phyloP scores from a whole-genome alignment of 306 rosid species.

The Prosopis cineraria region DNA sequence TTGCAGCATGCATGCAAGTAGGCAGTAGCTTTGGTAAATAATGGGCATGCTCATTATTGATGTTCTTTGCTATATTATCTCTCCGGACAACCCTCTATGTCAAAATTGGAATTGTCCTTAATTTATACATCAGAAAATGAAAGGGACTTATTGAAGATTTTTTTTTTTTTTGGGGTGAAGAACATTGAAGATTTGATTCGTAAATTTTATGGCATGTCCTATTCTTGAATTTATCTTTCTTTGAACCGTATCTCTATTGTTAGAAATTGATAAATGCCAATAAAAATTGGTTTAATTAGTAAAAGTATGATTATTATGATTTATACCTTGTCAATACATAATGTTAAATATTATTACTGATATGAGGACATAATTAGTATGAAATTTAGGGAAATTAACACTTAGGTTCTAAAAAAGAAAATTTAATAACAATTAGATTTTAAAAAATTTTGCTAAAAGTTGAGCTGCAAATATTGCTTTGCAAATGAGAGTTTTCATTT shows the following conservation, averaged over 20 bases:
- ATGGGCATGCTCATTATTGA: slow-evolving; percentile 17
- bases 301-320: no score
- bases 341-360: no score
- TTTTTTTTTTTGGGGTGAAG: background rate
- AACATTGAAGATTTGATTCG: background rate
- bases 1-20: slow-evolving; percentile 8
- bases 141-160: background rate
- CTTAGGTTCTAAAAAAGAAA: no score
- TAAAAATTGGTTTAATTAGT: no score
- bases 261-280: background rate
- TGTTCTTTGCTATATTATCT: background rate
- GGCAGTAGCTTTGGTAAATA: slow-evolving; percentile 4
- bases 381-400: no score
- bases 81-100: background rate
- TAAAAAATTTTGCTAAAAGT: no score
- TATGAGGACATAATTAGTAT: no score
- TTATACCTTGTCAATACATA: no score
- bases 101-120: background rate
- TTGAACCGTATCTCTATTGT: background rate
- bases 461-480: no score
- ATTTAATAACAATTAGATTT: no score
- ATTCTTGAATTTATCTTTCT: background rate
- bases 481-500: no score
- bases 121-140: slow-evolving; percentile 3
- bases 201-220: background rate